Evolutionary conservation across 208 protist species (phyloP), one percentile per base, ranked within the genome.

Genomic region (Trypanosoma conorhini): DNA sequence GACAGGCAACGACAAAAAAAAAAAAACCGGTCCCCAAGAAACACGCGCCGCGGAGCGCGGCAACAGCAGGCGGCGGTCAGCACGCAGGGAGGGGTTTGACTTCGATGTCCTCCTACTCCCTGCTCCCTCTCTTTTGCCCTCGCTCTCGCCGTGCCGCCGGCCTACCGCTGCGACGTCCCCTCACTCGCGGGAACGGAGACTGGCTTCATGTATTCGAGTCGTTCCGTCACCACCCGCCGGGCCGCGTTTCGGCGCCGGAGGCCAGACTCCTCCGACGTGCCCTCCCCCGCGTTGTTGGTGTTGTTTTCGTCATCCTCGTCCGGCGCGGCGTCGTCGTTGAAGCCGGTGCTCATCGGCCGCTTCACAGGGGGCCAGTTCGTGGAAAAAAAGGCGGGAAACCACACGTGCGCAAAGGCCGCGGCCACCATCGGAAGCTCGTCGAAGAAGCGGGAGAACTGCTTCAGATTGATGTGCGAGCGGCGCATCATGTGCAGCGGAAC

Each of bases 401-500:
- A 95, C 38, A 92, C 83, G 51, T 87, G 89, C 48, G 77, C 60
- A 70, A 91, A 95, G 57, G 86, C 77, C 3, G 89, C 84, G 1
- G 76, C 66, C 21, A 95, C 58, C 38, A 91, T 77, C 40, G 86
- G 86, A 24, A 87, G 67, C 50, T 70, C 75, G 35, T 95, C 89
- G 72, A 95, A 95, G 65, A 85, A 87, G 4, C 81, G 77, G 51
- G 51, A 79, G 68, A 95, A 95, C 40, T 67, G 65, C 1, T 70
- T 55, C 38, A 70, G 80, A 72, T 83, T 71, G 35, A 95, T 89
- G 74, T 95, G 89, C 24, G 80, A 87, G 51, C 67, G 70, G 13
- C 87, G 84, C 83, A 87, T 91, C 46, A 95, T 72, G 63, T 77
- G 58, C 19, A 89, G 54, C 19, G 89, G 89, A 57, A 95, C 91